Evolutionary conservation across 768 basidiomycete genomes (phyloP).

Genomic region (Mrakia blollopis): DNA sequence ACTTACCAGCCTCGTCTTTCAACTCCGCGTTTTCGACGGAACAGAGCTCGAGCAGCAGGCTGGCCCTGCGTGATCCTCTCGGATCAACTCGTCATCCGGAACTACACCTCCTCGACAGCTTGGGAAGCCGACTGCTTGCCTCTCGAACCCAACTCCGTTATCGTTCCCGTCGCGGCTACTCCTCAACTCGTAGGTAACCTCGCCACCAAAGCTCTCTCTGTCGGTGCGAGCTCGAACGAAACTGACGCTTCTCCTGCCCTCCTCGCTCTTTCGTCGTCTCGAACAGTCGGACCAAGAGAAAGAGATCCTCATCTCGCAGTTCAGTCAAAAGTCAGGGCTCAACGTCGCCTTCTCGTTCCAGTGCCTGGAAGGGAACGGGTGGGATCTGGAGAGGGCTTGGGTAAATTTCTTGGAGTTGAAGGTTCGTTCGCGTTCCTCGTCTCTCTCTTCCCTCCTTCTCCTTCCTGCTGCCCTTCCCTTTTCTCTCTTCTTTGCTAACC

Average conservation of each 20-base stretch:
- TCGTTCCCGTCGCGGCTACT: neutral
- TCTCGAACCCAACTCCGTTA: conserved; percentile 30
- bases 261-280: conserved; percentile 48
- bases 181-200: conserved; percentile 39
- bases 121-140: conserved; percentile 55
- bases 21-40: no score
- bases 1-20: neutral
- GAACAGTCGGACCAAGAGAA: conserved; percentile 41
- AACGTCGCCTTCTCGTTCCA: conserved; percentile 75
- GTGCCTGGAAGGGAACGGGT: conserved; percentile 76
- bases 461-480: neutral
- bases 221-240: neutral
- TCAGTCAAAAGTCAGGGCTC: conserved; percentile 69
- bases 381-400: conserved; percentile 74
- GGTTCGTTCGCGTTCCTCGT: conserved; percentile 28
- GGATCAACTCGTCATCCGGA: conserved; percentile 75
- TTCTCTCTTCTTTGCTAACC: neutral
- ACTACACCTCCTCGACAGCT: conserved; percentile 74
- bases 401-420: conserved; percentile 78
- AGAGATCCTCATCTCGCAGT: conserved; percentile 61
- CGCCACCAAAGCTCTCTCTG: neutral
- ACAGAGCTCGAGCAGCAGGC: conserved; percentile 68
- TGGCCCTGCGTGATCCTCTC: conserved; percentile 90
- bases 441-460: neutral
- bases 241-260: neutral